Evolutionary conservation across 176 grass and related monocot genomes (phyloP).

Genomic region (Oryza coarctata): DNA sequence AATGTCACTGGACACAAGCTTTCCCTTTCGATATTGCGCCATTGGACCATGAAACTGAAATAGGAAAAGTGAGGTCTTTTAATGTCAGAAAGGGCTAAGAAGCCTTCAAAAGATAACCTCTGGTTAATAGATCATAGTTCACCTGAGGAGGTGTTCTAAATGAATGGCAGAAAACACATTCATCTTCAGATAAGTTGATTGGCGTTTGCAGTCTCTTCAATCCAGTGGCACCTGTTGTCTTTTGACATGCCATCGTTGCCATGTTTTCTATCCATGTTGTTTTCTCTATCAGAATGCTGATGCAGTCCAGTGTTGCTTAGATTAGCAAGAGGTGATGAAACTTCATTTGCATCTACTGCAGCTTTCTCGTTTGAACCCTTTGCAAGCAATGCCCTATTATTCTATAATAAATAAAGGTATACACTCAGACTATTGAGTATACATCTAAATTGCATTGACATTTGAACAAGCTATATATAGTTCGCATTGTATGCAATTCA

Average conservation of each 20-base stretch:
- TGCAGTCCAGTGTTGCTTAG: not conserved
- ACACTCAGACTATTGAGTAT: slow-evolving; percentile 13
- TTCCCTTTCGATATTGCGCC: slow-evolving; percentile 40
- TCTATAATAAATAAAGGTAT: slow-evolving; percentile 3
- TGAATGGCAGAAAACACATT: slow-evolving; percentile 82
- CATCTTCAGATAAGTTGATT: slow-evolving; percentile 59
- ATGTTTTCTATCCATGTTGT: not conserved
- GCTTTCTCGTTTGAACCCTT: not conserved
- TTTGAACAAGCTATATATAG: not conserved
- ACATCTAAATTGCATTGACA: not conserved
- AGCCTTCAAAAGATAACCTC: not conserved
- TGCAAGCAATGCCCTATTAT: not conserved
- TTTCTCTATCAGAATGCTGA: not conserved
- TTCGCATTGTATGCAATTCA: not conserved
- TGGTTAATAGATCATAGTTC: not conserved
- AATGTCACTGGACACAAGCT: slow-evolving; percentile 24
- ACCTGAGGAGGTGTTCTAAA: slow-evolving; percentile 51
- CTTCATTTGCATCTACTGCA: not conserved
- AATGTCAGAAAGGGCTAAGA: slow-evolving; percentile 15
- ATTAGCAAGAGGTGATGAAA: not conserved
- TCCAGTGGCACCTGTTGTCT: not conserved
- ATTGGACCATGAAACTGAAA: slow-evolving; percentile 69
- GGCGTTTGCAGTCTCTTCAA: slow-evolving; percentile 35
- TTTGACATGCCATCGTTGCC: not conserved
- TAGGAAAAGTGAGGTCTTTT: not conserved